Conservation (phyloP, 176 grass and related monocot species). For the Rhynchospora breviuscula region DNA sequence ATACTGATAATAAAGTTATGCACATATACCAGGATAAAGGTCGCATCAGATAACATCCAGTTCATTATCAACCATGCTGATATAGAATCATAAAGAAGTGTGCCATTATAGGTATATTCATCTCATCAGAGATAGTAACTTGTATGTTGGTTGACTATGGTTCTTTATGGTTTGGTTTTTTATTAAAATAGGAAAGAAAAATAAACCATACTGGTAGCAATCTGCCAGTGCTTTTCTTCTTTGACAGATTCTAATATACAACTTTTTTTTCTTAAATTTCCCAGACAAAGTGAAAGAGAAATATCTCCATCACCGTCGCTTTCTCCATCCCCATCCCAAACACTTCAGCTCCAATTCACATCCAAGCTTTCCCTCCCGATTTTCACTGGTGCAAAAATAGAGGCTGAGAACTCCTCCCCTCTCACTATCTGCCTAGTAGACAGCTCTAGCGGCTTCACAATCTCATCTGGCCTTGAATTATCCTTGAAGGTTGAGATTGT, state of each 20-base stretch:
- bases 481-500: conserved; percentile 72
- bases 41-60: neutral
- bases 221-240: neutral
- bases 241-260: conserved; percentile 17
- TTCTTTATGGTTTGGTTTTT: neutral
- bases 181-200: neutral
- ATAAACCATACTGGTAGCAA: neutral
- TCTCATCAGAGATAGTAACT: neutral
- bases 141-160: neutral
- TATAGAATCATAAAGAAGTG: neutral
- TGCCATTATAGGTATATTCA: neutral
- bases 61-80: neutral
- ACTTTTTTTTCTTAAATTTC: conserved; percentile 27
- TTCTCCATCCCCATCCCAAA: conserved; percentile 36
- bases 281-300: conserved; percentile 46
- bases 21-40: neutral
- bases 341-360: conserved; percentile 70
- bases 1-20: neutral
- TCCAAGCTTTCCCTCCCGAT: conserved; percentile 81
- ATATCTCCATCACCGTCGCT: conserved; percentile 33
- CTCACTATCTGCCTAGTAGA: conserved; percentile 62
- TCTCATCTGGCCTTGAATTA: conserved; percentile 36
- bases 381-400: conserved; percentile 87
- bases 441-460: conserved; percentile 36
- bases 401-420: conserved; percentile 56